phyloP scores from a whole-genome alignment of 2,329 filamentous ascomycete species.

The Colletotrichum spinosum region DNA sequence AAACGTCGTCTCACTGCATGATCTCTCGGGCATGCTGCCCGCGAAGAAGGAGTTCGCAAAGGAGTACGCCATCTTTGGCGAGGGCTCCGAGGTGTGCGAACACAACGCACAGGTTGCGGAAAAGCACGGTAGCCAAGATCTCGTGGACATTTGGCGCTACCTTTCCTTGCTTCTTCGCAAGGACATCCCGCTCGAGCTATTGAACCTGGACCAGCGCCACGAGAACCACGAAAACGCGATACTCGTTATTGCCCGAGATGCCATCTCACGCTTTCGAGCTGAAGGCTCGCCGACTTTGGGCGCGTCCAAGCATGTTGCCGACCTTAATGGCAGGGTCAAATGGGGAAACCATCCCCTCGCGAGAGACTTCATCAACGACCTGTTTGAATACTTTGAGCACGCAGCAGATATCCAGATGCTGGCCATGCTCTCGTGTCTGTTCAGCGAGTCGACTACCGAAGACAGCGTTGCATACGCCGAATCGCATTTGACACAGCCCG shows the following conservation, averaged over 20 bases:
- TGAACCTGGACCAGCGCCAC: conserved; percentile 62
- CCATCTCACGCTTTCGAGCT: conserved; percentile 56
- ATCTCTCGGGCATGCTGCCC: conserved; percentile 78
- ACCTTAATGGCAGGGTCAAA: conserved; percentile 70
- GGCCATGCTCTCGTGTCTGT: conserved; percentile 78
- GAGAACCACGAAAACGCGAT: conserved; percentile 61
- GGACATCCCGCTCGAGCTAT: conserved; percentile 77
- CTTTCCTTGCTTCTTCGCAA: conserved; percentile 81
- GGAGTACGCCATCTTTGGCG: conserved; percentile 86
- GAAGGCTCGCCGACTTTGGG: conserved; percentile 12
- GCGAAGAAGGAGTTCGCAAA: conserved; percentile 81
- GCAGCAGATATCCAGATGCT: conserved; percentile 76
- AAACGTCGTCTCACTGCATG: conserved; percentile 80
- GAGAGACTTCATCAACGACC: conserved; percentile 67
- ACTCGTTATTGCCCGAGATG: conserved; percentile 76
- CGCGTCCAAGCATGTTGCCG: conserved; percentile 39
- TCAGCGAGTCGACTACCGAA: conserved; percentile 69
- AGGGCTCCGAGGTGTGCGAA: conserved; percentile 82
- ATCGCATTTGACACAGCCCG: conserved; percentile 66
- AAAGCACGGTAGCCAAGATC: conserved; percentile 75
- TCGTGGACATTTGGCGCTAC: conserved; percentile 87
- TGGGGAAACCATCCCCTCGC: conserved; percentile 76
- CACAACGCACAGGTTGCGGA: conserved; percentile 86
- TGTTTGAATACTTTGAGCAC: conserved; percentile 74
- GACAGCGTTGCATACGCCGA: conserved; percentile 69